Percentiles rank a stretch among this genome's conserved stretches.
Conservation (phyloP, 768 basidiomycete genomes). For the Crepidotus variabilis region DNA sequence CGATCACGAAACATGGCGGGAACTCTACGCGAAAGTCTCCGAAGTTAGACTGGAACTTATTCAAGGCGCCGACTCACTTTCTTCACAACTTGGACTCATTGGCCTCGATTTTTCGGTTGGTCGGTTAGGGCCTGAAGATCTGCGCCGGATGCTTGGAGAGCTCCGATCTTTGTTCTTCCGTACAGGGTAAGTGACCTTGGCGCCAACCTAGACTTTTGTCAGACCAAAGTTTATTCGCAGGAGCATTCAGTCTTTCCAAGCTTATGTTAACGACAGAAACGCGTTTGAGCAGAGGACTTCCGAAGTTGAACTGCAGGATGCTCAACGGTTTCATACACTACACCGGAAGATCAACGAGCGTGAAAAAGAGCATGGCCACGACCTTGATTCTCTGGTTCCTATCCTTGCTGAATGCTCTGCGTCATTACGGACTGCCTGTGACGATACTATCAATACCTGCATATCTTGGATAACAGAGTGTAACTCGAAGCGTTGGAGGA, state of each 20-base stretch:
- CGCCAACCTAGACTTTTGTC: not conserved
- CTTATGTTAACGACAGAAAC: conserved; percentile 32
- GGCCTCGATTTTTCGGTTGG: conserved; percentile 42
- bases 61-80: conserved; percentile 26
- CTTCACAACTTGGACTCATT: conserved; percentile 32
- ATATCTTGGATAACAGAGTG: conserved; percentile 32
- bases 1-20: conserved; percentile 29
- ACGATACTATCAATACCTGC: conserved; percentile 17
- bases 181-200: conserved; percentile 25
- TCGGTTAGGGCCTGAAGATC: conserved; percentile 36
- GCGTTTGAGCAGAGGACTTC: conserved; percentile 20
- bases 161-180: conserved; percentile 35
- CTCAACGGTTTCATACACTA: conserved; percentile 27
- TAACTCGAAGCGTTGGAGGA: conserved; percentile 33
- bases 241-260: conserved; percentile 34
- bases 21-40: conserved; percentile 20
- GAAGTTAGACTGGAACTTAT: conserved; percentile 25
- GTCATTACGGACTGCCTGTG: conserved; percentile 29
- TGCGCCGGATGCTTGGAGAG: conserved; percentile 35
- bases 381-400: conserved; percentile 36
- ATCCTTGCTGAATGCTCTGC: conserved; percentile 34
- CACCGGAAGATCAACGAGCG: conserved; percentile 25
- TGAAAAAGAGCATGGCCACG: conserved; percentile 38
- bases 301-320: conserved; percentile 3
- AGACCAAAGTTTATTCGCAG: conserved; percentile 12